Percentiles rank a stretch among this genome's conserved stretches.
phyloP scores from a whole-genome alignment of 352 stramenopile species.

The Phytophthora aleatoria region DNA sequence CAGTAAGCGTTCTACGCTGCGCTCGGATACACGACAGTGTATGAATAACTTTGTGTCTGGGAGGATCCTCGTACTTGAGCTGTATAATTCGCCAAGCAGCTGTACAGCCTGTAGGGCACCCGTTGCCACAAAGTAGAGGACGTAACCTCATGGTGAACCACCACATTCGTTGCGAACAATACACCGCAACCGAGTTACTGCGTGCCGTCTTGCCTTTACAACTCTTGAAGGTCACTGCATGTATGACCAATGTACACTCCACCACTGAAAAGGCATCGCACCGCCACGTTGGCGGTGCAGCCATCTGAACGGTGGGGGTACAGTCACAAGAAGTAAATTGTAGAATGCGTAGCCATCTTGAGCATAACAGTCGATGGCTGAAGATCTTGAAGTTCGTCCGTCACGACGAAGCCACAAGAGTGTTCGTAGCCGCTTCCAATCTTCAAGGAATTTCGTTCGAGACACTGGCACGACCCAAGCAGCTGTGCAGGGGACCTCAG shows the following conservation, averaged over 20 bases:
- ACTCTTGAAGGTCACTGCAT: slow-evolving; percentile 3
- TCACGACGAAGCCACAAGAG: slow-evolving; percentile 9
- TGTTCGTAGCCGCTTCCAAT: slow-evolving; percentile 17
- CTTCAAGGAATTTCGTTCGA: slow-evolving; percentile 34
- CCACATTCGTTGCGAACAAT: slow-evolving; percentile 3
- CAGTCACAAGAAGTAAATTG: background rate
- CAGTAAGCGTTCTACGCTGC: too few species aligned
- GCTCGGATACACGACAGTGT: too few species aligned
- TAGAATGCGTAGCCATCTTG: background rate
- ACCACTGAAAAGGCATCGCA: slow-evolving; percentile 6
- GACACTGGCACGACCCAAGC: slow-evolving; percentile 13
- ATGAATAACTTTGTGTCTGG: too few species aligned
- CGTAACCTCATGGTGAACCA: background rate
- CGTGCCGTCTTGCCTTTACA: slow-evolving; percentile 18
- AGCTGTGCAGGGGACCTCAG: slow-evolving; percentile 14
- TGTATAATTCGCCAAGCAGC: too few species aligned
- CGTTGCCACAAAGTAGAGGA: slow-evolving; percentile 16
- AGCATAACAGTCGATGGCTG: background rate
- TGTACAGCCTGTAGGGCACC: background rate
- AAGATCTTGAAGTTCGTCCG: background rate
- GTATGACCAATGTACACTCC: background rate
- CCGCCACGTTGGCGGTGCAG: slow-evolving; percentile 7
- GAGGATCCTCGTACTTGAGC: too few species aligned
- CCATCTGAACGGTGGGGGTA: background rate
- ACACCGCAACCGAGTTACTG: background rate